Evolutionary conservation across 1,284 basidiomycete genomes (phyloP).

Genomic region (Ganoderma meredithae): DNA sequence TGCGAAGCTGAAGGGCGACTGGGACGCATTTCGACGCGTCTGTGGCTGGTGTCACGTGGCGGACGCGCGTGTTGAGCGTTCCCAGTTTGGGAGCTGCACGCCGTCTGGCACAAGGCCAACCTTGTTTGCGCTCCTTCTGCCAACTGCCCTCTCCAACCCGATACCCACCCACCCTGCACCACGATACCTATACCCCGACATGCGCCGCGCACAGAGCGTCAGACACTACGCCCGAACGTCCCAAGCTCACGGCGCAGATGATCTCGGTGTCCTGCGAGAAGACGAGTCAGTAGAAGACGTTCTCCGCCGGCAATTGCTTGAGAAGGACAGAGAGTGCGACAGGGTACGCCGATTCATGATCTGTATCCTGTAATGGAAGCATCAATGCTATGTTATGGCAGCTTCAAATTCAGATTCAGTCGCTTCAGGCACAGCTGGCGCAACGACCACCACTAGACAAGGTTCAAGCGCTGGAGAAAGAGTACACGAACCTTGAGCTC

Average conservation of each 20-base stretch:
- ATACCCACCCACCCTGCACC: neutral
- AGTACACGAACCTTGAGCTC: conserved; percentile 75
- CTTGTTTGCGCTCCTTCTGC: conserved; percentile 2
- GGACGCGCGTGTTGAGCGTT: conserved; percentile 20
- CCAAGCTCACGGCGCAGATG: conserved; percentile 54
- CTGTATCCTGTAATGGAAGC: neutral
- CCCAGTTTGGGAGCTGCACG: conserved; percentile 1
- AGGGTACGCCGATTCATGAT: conserved; percentile 49
- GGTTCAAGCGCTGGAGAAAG: conserved; percentile 68
- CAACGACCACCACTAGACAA: conserved; percentile 70
- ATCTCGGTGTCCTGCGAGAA: conserved; percentile 68
- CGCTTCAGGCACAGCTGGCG: conserved; percentile 67
- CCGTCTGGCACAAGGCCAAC: neutral
- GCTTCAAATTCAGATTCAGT: conserved; percentile 66
- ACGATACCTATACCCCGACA: conserved; percentile 10
- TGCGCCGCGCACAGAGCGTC: conserved; percentile 46
- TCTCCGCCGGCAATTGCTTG: conserved; percentile 68
- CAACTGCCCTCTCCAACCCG: neutral
- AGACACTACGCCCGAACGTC: conserved; percentile 61
- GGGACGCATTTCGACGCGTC: neutral
- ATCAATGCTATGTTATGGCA: conserved; percentile 5
- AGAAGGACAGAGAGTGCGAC: conserved; percentile 76
- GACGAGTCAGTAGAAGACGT: conserved; percentile 67
- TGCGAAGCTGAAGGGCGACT: neutral
- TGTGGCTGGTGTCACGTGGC: conserved; percentile 28